Evolutionary conservation across 352 stramenopile genomes (phyloP).

Genomic region (Pythium rhizo-oryzae): DNA sequence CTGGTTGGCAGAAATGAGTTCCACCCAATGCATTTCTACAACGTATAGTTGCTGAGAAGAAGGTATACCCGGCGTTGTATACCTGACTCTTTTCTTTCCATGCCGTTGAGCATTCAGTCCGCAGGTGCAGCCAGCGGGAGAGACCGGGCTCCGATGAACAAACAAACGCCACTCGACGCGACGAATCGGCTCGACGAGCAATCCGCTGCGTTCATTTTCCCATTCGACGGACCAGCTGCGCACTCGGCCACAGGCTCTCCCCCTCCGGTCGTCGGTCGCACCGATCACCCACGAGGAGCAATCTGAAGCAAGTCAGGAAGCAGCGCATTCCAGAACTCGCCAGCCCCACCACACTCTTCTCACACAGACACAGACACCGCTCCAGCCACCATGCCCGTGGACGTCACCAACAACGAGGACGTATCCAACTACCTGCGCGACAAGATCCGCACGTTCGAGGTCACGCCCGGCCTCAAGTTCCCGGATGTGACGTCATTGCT

Average conservation of each 20-base stretch:
- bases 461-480: conserved; percentile 66
- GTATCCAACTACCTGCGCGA: conserved; percentile 63
- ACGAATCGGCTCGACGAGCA: conserved; percentile 4
- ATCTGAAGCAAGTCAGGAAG: not conserved
- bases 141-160: not conserved
- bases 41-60: conserved; percentile 2
- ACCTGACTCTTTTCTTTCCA: conserved; percentile 17
- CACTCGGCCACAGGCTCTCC: not conserved
- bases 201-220: not conserved
- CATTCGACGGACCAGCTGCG: conserved; percentile 1
- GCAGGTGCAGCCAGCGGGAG: conserved; percentile 4
- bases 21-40: not conserved
- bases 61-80: conserved; percentile 6
- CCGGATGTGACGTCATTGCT: conserved; percentile 76
- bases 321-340: conserved; percentile 6
- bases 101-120: not conserved
- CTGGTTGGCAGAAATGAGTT: not conserved
- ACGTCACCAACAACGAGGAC: conserved; percentile 53
- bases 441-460: conserved; percentile 67
- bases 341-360: not conserved
- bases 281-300: too few relatives aligned
- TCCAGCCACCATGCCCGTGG: conserved; percentile 27
- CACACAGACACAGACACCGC: not conserved
- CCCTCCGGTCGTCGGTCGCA: not conserved
- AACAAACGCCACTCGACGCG: conserved; percentile 4